These are phyloP conservation scores for Physcomitrellopsis africana DNA, from an alignment of 225 moss, liverwort and hornwort genomes.

Conservation along the genomic window DNA sequence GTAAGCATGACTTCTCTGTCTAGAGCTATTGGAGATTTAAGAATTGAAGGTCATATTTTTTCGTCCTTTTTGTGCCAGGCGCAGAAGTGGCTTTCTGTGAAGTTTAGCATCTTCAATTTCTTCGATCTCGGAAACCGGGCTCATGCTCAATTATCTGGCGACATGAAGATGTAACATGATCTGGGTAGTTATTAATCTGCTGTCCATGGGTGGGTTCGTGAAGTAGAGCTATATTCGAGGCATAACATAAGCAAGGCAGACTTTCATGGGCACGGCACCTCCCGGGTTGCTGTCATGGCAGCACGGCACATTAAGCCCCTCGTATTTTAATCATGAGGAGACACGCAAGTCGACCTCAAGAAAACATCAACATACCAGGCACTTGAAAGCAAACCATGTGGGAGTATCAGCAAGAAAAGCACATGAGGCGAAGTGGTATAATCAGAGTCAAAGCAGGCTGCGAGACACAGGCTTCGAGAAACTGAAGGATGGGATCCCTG, in stretches of 20 bases:
- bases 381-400: constrained; percentile 33
- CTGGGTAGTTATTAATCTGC: neutral
- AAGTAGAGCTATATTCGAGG: neutral
- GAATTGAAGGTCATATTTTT: too few species aligned
- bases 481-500: constrained; percentile 8
- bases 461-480: constrained; percentile 28
- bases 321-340: constrained; percentile 21
- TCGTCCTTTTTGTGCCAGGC: neutral
- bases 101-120: neutral
- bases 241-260: constrained; percentile 11
- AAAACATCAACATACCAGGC: constrained; percentile 31
- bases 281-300: constrained; percentile 56
- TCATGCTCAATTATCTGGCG: neutral
- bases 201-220: constrained; percentile 33
- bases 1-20: neutral
- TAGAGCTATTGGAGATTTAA: neutral
- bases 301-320: constrained; percentile 35
- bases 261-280: constrained; percentile 67
- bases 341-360: constrained; percentile 27
- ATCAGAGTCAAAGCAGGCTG: constrained; percentile 33
- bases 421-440: constrained; percentile 41
- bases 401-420: constrained; percentile 46
- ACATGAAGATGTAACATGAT: neutral
- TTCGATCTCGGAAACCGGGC: neutral
- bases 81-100: neutral